Conservation (phyloP, 257 asterid genomes). For the Datura wrightii region DNA sequence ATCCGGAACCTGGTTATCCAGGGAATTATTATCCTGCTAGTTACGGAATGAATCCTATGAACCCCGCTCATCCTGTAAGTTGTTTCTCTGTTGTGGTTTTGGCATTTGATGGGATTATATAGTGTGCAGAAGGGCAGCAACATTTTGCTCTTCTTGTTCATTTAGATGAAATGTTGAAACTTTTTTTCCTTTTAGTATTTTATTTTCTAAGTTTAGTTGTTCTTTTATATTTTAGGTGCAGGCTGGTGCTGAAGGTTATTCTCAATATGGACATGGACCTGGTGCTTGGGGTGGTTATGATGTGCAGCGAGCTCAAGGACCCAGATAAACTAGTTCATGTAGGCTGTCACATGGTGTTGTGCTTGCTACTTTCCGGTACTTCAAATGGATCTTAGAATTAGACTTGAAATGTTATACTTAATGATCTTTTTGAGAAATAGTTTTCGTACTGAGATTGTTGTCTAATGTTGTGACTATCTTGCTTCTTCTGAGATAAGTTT, state of each 20-base stretch:
- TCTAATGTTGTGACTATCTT: not conserved
- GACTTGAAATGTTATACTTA: conserved; percentile 28
- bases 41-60: conserved; percentile 67
- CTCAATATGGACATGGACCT: conserved; percentile 78
- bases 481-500: not conserved
- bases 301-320: conserved; percentile 69
- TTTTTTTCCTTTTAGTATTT: conserved; percentile 20
- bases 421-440: not conserved
- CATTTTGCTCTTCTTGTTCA: not conserved
- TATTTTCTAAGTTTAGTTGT: not conserved
- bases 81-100: conserved; percentile 8
- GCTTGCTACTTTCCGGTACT: conserved; percentile 45
- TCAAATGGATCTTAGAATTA: conserved; percentile 34
- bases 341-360: conserved; percentile 37
- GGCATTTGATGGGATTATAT: not conserved
- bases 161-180: not conserved
- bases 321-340: conserved; percentile 56
- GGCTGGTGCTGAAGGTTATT: conserved; percentile 73
- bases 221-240: conserved; percentile 59
- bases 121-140: not conserved
- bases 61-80: conserved; percentile 70
- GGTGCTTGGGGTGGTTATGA: conserved; percentile 81
- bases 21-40: conserved; percentile 66
- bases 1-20: conserved; percentile 63
- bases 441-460: not conserved